A percentile compares a stretch with the other conserved stretches of the same genome.
These are phyloP conservation scores for Colletotrichum sansevieriae DNA, from an alignment of 2,329 filamentous ascomycete genomes.

Conservation along the genomic window DNA sequence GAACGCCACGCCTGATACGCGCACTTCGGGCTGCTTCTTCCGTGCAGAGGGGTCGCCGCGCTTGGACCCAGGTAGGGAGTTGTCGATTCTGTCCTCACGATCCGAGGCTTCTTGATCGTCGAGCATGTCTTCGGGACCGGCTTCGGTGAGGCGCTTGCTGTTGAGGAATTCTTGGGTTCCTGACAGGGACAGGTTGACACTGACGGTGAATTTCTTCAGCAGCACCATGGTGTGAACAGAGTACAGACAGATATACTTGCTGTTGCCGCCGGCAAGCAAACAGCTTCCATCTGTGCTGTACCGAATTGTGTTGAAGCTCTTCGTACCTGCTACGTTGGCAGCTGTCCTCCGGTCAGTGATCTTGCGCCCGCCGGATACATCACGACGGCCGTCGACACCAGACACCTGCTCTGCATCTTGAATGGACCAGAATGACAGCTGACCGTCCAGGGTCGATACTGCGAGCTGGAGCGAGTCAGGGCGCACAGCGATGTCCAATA, in stretches of 20 bases:
- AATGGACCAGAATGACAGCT: slow-evolving; percentile 94
- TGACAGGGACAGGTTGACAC: slow-evolving; percentile 93
- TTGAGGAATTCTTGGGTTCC: slow-evolving; percentile 98
- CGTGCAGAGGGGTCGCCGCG: slow-evolving; percentile 87
- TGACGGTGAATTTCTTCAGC: slow-evolving; percentile 95
- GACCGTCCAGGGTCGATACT: slow-evolving; percentile 92
- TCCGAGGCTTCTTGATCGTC: slow-evolving; percentile 92
- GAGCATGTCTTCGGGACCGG: slow-evolving; percentile 84
- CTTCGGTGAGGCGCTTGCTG: slow-evolving; percentile 91
- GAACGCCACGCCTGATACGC: slow-evolving; percentile 87
- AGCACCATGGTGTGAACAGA: slow-evolving; percentile 93
- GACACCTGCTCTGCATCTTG: slow-evolving; percentile 88
- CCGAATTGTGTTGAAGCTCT: slow-evolving; percentile 87
- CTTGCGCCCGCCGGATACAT: slow-evolving; percentile 93
- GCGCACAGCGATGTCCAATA: slow-evolving; percentile 86
- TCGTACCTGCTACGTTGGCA: slow-evolving; percentile 90
- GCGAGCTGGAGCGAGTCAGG: slow-evolving; percentile 93
- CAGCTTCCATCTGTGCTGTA: slow-evolving; percentile 96
- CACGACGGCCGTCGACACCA: slow-evolving; percentile 88
- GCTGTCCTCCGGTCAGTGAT: slow-evolving; percentile 89
- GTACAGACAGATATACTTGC: slow-evolving; percentile 98
- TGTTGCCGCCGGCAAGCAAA: slow-evolving; percentile 91
- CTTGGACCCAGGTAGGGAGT: slow-evolving; percentile 84
- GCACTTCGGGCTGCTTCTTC: slow-evolving; percentile 82
- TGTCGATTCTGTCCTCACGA: slow-evolving; percentile 85